A percentile compares a stretch with the other conserved stretches of the same genome.
phyloP scores from a whole-genome alignment of 139 green algal genomes.

The Gonium pectorale region DNA sequence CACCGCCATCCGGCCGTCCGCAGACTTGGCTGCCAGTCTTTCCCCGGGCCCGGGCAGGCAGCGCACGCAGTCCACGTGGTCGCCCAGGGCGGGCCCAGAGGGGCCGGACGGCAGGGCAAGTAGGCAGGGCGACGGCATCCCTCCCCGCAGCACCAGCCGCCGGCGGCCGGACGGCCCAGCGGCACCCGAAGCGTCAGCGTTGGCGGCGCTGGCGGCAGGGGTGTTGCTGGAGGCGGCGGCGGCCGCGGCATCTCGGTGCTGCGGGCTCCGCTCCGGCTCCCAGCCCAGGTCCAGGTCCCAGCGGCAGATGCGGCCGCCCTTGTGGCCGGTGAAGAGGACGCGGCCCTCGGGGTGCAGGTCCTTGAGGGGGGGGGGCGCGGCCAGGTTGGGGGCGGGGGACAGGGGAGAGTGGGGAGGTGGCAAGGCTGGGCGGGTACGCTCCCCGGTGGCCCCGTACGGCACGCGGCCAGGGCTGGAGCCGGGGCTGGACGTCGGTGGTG shows the following conservation, averaged over 20 bases:
- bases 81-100: not conserved
- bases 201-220: no score
- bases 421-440: no score
- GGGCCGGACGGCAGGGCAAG: not conserved
- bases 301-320: slow-evolving; percentile 24
- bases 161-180: no score
- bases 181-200: no score
- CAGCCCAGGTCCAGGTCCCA: slow-evolving; percentile 14
- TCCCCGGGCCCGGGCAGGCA: slow-evolving; percentile 8
- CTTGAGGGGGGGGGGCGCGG: not conserved
- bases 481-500: no score
- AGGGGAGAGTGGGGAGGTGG: no score
- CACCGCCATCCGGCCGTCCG: slow-evolving; percentile 67
- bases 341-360: slow-evolving; percentile 18
- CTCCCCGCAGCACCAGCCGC: not conserved
- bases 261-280: not conserved
- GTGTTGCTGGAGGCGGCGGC: not conserved
- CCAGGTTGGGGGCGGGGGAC: not conserved
- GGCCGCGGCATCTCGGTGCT: not conserved
- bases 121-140: not conserved
- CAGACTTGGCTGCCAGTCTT: slow-evolving; percentile 67
- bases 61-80: slow-evolving; percentile 12
- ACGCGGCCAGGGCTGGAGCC: no score
- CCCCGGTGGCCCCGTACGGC: no score
- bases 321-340: slow-evolving; percentile 32